Evolutionary conservation across 768 basidiomycete genomes (phyloP).

Genomic region (Russula virescens): DNA sequence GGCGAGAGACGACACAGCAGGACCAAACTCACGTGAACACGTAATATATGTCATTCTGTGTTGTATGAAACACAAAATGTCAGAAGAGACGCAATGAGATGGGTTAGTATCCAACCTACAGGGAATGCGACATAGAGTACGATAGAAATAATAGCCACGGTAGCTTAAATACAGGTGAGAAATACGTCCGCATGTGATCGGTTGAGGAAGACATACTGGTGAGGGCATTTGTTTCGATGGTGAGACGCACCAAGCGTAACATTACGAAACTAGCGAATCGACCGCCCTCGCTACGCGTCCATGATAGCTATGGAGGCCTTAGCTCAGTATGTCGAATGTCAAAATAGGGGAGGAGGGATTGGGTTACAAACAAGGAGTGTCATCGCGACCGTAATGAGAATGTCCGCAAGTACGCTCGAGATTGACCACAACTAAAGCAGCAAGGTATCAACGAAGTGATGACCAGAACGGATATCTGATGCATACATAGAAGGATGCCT

Average conservation of each 20-base stretch:
- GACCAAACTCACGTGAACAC: constrained; percentile 7
- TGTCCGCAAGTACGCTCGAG: too few relatives aligned
- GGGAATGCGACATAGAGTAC: constrained; percentile 10
- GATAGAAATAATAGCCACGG: constrained; percentile 4
- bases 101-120: not conserved
- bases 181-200: not conserved
- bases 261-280: constrained; percentile 15
- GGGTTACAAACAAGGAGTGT: too few relatives aligned
- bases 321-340: too few relatives aligned
- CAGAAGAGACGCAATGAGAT: not conserved
- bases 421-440: too few relatives aligned
- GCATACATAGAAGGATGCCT: not conserved
- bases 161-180: constrained; percentile 3
- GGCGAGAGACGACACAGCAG: not conserved
- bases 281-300: not conserved
- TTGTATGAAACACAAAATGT: not conserved
- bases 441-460: too few relatives aligned
- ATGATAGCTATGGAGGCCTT: not conserved
- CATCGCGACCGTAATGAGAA: too few relatives aligned
- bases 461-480: too few relatives aligned
- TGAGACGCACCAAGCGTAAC: constrained; percentile 25
- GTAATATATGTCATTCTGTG: constrained; percentile 18
- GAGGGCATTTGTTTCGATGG: constrained; percentile 28
- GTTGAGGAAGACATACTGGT: constrained; percentile 9
- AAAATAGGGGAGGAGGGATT: too few relatives aligned